Evolutionary conservation across 2,329 filamentous ascomycete species (phyloP).

Genomic region (Graphiopsis chlorocephala): DNA sequence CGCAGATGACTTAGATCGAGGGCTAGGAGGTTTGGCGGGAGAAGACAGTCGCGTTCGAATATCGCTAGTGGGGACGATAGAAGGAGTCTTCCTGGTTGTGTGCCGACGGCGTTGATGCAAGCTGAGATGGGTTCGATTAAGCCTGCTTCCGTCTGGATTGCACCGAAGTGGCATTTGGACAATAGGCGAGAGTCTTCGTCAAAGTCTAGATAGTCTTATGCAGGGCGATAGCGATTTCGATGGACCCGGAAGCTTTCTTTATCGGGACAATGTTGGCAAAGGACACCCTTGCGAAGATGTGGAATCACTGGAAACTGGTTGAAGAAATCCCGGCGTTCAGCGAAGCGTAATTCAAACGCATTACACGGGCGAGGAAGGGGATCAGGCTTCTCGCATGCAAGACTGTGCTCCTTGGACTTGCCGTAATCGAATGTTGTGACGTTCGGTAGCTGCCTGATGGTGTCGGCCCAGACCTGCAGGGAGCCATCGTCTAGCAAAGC

Average conservation of each 20-base stretch:
- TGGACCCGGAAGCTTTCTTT: no score
- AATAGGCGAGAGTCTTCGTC: neutral
- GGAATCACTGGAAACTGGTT: neutral
- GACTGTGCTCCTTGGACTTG: neutral
- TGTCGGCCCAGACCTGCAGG: neutral
- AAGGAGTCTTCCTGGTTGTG: neutral
- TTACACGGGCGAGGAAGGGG: neutral
- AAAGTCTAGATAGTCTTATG: neutral
- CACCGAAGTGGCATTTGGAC: neutral
- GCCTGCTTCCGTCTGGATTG: neutral
- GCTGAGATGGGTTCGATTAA: neutral
- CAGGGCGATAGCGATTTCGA: no score
- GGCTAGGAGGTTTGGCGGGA: neutral
- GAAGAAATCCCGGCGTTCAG: neutral
- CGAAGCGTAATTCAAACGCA: no score
- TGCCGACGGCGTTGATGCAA: neutral
- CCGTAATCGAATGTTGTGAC: neutral
- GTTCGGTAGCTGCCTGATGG: neutral
- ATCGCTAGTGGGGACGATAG: neutral
- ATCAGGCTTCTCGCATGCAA: neutral
- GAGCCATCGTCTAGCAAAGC: neutral
- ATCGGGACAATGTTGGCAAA: neutral
- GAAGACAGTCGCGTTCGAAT: neutral
- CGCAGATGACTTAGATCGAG: neutral
- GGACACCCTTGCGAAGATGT: neutral